These are phyloP conservation scores for Suillus bovinus DNA, from an alignment of 768 basidiomycete genomes.

Conservation along the genomic window DNA sequence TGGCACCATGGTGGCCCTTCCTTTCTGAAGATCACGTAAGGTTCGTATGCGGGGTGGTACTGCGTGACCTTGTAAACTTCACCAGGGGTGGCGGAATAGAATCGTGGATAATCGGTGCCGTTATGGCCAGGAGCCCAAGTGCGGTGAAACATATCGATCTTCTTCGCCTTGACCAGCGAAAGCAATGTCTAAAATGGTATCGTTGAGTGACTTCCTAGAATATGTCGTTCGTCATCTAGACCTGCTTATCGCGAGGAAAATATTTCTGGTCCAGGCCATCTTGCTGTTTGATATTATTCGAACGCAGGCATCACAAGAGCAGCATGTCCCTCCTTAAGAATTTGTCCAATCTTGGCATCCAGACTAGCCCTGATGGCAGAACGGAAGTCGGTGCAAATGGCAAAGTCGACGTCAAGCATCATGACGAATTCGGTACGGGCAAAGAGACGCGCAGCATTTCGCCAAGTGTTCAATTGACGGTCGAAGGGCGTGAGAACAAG, in stretches of 20 bases:
- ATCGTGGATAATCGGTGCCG: slow-evolving; percentile 75
- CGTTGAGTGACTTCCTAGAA: neutral
- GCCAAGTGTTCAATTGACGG: slow-evolving; percentile 88
- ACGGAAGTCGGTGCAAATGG: slow-evolving; percentile 79
- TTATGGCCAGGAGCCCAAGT: slow-evolving; percentile 80
- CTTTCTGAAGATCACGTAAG: slow-evolving; percentile 82
- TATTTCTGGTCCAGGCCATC: slow-evolving; percentile 57
- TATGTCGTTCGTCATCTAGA: slow-evolving; percentile 26
- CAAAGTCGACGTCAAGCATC: slow-evolving; percentile 92
- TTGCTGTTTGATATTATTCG: slow-evolving; percentile 65
- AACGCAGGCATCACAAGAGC: slow-evolving; percentile 90
- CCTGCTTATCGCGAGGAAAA: slow-evolving; percentile 74
- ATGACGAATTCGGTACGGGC: slow-evolving; percentile 83
- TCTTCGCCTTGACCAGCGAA: slow-evolving; percentile 50
- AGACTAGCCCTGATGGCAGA: slow-evolving; percentile 48
- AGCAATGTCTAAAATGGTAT: slow-evolving; percentile 47
- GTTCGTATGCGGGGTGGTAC: slow-evolving; percentile 87
- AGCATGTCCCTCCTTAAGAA: slow-evolving; percentile 57
- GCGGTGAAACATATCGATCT: slow-evolving; percentile 76
- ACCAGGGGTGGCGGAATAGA: slow-evolving; percentile 61
- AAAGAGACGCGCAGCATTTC: slow-evolving; percentile 82
- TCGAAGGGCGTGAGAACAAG: slow-evolving; percentile 80
- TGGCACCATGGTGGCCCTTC: slow-evolving; percentile 72
- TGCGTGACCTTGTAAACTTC: slow-evolving; percentile 74
- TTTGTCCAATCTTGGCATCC: slow-evolving; percentile 30